Conservation (phyloP, 1,284 basidiomycete genomes). For the Athelia psychrophila region DNA sequence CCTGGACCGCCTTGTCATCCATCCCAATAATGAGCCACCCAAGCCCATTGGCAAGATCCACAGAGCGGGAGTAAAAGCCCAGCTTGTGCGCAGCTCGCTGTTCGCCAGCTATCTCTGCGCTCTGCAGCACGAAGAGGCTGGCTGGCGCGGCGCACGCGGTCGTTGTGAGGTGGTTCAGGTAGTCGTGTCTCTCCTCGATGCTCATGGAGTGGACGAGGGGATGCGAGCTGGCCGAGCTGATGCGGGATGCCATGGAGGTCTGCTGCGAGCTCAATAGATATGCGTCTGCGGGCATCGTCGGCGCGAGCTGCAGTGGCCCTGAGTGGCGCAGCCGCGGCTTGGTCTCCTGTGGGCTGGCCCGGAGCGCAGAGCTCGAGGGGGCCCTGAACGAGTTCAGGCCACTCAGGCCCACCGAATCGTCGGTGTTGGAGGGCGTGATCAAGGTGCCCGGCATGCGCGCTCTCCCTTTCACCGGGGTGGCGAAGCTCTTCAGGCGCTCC, state of each 20-base stretch:
- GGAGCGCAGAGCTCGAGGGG: constrained; percentile 31
- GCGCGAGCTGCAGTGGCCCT: constrained; percentile 17
- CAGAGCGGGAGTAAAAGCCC: constrained; percentile 38
- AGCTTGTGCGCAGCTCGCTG: constrained; percentile 36
- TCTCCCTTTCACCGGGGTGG: constrained; percentile 9
- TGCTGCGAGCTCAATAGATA: neutral
- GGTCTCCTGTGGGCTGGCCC: constrained; percentile 16
- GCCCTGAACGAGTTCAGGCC: constrained; percentile 6
- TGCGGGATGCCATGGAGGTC: constrained; percentile 14
- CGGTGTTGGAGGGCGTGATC: constrained; percentile 36
- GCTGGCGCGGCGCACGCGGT: constrained; percentile 37
- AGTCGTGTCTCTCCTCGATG: constrained; percentile 43
- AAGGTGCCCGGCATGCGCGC: constrained; percentile 53
- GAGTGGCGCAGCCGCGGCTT: constrained; percentile 5
- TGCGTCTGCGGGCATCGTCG: constrained; percentile 15
- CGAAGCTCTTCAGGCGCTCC: constrained; percentile 29
- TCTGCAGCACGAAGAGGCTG: constrained; percentile 42
- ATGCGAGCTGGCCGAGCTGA: constrained; percentile 6
- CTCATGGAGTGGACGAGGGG: constrained; percentile 48
- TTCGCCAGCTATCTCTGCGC: constrained; percentile 37
- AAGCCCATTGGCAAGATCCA: constrained; percentile 29
- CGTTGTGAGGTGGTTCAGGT: constrained; percentile 41
- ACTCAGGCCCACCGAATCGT: neutral
- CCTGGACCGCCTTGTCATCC: constrained; percentile 23
- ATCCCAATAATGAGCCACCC: constrained; percentile 48